Evolutionary conservation across 495 filamentous ascomycete genomes (phyloP).

Genomic region (Emericellopsis terricola): DNA sequence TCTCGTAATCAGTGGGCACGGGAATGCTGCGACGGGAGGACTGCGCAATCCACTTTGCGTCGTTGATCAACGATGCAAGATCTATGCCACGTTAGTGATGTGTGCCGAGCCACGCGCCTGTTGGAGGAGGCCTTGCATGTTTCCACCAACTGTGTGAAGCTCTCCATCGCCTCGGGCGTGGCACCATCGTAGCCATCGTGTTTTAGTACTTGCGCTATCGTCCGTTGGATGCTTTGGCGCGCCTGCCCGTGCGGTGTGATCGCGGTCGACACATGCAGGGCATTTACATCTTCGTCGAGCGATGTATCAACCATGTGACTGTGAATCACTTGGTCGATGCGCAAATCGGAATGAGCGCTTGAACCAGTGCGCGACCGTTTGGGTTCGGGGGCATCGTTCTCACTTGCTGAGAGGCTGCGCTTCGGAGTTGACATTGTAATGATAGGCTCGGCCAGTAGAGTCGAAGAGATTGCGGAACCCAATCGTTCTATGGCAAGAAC

Average conservation of each 20-base stretch:
- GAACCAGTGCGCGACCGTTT: too few species aligned
- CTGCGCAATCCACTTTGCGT: slow-evolving; percentile 14
- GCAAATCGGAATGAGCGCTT: too few species aligned
- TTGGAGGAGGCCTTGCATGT: slow-evolving; percentile 11
- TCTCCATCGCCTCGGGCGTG: slow-evolving; percentile 21
- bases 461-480: too few species aligned
- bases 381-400: too few species aligned
- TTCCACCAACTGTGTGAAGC: slow-evolving; percentile 18
- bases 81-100: too few species aligned
- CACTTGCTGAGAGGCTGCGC: too few species aligned
- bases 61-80: slow-evolving; percentile 10
- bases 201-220: slow-evolving; percentile 18
- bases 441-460: too few species aligned
- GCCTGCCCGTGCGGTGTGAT: slow-evolving; percentile 5
- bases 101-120: neutral
- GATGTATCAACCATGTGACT: too few species aligned
- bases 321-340: too few species aligned
- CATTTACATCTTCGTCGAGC: too few species aligned
- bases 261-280: neutral
- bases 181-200: slow-evolving; percentile 24
- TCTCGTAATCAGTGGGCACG: slow-evolving; percentile 22
- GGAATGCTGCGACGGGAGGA: slow-evolving; percentile 17
- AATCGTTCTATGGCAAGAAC: too few species aligned
- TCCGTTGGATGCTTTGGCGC: slow-evolving; percentile 17
- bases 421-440: too few species aligned